A percentile compares a stretch with the other conserved stretches of the same genome.
Conservation (phyloP, 2,329 filamentous ascomycete genomes). For the Aspergillus novoparasiticus region DNA sequence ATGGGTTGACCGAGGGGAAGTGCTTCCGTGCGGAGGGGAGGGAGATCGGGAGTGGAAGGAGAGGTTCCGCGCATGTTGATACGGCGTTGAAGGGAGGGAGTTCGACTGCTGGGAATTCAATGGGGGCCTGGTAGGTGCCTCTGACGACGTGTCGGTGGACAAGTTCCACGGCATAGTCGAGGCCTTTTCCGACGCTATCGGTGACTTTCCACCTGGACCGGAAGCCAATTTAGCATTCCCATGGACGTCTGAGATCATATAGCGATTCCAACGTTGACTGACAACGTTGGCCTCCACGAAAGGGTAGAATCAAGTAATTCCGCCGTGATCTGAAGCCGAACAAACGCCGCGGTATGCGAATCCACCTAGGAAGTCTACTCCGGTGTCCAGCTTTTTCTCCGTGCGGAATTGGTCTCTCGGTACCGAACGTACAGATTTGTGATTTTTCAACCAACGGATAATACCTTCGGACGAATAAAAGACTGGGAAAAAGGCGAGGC, state of each 20-base stretch:
- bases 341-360: constrained; percentile 9
- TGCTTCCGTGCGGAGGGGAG: constrained; percentile 75
- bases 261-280: constrained; percentile 38
- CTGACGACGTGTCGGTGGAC: constrained; percentile 37
- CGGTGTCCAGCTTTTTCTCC: constrained; percentile 4
- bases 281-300: constrained; percentile 32
- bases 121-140: constrained; percentile 49
- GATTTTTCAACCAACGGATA: neutral
- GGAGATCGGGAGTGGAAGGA: constrained; percentile 77
- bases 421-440: constrained; percentile 4
- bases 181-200: constrained; percentile 43
- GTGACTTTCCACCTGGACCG: constrained; percentile 44
- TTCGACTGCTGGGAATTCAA: constrained; percentile 71
- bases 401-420: constrained; percentile 1
- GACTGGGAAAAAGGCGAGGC: constrained; percentile 13
- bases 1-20: constrained; percentile 86
- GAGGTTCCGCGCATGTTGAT: constrained; percentile 82
- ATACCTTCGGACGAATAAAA: constrained; percentile 3
- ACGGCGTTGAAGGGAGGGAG: constrained; percentile 90
- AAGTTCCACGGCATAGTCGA: constrained; percentile 46
- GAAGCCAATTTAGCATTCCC: constrained; percentile 44
- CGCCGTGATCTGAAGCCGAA: constrained; percentile 5
- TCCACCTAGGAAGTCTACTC: constrained; percentile 9
- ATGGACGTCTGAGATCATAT: constrained; percentile 46
- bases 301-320: constrained; percentile 6